Base-by-base conservation (phyloP, 2,329 filamentous ascomycete species). In the Onygenales sp. region DNA sequence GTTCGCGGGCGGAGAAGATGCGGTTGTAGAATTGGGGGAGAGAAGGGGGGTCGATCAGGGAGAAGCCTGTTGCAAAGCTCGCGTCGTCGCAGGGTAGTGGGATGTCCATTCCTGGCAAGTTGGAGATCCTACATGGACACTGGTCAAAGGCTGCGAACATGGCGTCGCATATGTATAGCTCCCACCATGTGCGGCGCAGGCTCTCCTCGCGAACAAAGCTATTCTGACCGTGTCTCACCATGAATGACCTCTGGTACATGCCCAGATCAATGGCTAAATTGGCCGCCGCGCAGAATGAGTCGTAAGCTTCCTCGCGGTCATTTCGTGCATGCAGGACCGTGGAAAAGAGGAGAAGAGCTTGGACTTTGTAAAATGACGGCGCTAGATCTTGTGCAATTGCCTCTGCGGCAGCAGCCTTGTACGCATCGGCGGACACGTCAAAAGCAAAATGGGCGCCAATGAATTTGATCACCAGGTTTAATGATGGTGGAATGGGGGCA, bases 101-200 rank as follows among this genome's bases (percentile, higher is more conserved):
- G 2, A 89, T 86, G 60, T 88, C 83, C 11, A 81, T 78, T 5
- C 75, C 69, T 7, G 90, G 77, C 66, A 88, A 87, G 53, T 81
- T 85, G 43, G 86, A 85, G 56, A 82, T 80, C 87, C 87, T 59
- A 13, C 55, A 60, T 13, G 57, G 59, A 53, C 69, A 66, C 10
- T 71, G 64, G 2, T 71, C 70, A 14, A 95, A 83, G 3, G 87
- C 88, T 5, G 89, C 87, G 59, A 94, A 79, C 79, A 95, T 86
- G 52, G 86, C 88, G 65, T 95, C 89, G 11, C 89, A 80, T n/a
- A 88, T 79, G 64, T 85, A 92, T 41, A 88, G 63, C 61, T 81
- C 89, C 91, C 91, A 96, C 90, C 90, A 96, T 1, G 90, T 96
- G 55, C 91, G 79, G 14, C 89, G 81, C 81, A 89, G 86, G 66